These are phyloP conservation scores for Diaporthe sp. DNA, from an alignment of 2,329 filamentous ascomycete genomes.

Conservation along the genomic window DNA sequence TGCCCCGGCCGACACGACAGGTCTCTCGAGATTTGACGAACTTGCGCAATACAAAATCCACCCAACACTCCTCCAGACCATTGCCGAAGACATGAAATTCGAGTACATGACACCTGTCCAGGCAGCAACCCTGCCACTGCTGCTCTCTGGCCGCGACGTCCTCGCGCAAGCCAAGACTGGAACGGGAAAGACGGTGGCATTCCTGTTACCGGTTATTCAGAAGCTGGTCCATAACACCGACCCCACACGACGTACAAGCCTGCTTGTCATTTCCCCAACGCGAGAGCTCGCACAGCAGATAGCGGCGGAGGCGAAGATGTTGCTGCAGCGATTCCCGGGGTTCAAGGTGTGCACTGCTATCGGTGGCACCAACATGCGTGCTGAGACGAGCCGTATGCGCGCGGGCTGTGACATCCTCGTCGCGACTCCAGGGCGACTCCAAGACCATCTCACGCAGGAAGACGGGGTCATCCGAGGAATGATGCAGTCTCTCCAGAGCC, in stretches of 20 bases:
- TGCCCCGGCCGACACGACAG: constrained; percentile 10
- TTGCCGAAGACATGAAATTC: constrained; percentile 60
- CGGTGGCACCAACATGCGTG: constrained; percentile 80
- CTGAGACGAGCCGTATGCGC: constrained; percentile 77
- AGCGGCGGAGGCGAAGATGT: constrained; percentile 74
- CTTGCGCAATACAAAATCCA: constrained; percentile 55
- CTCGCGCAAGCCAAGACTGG: constrained; percentile 88
- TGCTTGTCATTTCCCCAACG: constrained; percentile 76
- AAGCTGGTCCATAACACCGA: constrained; percentile 66
- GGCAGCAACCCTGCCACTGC: constrained; percentile 59
- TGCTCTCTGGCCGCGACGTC: constrained; percentile 61
- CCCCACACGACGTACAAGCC: constrained; percentile 55
- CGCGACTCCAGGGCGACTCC: constrained; percentile 81
- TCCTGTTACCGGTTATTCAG: constrained; percentile 85
- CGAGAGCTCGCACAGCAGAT: constrained; percentile 79
- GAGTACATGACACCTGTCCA: constrained; percentile 66
- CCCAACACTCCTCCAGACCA: constrained; percentile 57
- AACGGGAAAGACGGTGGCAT: constrained; percentile 87
- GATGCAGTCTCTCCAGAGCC: constrained; percentile 76
- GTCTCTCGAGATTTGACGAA: constrained; percentile 52
- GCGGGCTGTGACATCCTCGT: constrained; percentile 82
- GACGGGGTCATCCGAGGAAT: constrained; percentile 74
- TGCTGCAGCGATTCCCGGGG: constrained; percentile 77
- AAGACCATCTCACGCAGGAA: constrained; percentile 82
- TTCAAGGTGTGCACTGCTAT: constrained; percentile 84